phyloP scores from a whole-genome alignment of 139 green algal species.

The Tetraselmis chui region DNA sequence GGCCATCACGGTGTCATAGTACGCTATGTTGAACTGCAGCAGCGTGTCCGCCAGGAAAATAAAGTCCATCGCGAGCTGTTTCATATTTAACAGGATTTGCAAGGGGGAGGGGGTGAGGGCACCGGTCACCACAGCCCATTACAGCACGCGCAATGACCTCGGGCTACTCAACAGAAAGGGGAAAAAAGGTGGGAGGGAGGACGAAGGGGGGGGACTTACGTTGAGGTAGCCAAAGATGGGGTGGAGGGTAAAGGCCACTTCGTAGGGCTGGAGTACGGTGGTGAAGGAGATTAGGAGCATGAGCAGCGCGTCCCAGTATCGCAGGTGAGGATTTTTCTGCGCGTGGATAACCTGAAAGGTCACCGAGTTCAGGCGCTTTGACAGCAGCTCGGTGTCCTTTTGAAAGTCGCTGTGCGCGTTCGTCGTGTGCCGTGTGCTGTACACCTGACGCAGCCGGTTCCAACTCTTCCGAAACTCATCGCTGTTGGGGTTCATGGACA shows the following conservation, averaged over 20 bases:
- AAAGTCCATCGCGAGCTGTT: neutral
- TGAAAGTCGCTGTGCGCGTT: neutral
- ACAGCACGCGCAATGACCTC: too few species aligned
- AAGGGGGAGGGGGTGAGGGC: too few species aligned
- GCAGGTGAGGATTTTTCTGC: neutral
- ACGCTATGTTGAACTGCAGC: neutral
- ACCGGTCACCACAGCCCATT: too few species aligned
- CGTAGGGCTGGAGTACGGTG: neutral
- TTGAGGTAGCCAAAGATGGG: neutral
- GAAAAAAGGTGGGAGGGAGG: too few species aligned
- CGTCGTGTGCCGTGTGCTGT: neutral
- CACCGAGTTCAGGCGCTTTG: neutral
- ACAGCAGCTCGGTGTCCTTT: neutral
- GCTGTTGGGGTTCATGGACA: neutral
- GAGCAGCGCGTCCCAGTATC: neutral
- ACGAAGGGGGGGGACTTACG: neutral
- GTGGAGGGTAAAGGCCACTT: neutral
- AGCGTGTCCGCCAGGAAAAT: neutral
- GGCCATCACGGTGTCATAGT: neutral
- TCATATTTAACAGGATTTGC: too few species aligned
- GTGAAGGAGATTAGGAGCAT: neutral
- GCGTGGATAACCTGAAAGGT: neutral
- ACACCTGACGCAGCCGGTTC: neutral
- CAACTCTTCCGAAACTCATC: neutral
- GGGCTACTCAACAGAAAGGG: too few species aligned